phyloP scores from a whole-genome alignment of 2,329 filamentous ascomycete species.

The Periconia sp. region DNA sequence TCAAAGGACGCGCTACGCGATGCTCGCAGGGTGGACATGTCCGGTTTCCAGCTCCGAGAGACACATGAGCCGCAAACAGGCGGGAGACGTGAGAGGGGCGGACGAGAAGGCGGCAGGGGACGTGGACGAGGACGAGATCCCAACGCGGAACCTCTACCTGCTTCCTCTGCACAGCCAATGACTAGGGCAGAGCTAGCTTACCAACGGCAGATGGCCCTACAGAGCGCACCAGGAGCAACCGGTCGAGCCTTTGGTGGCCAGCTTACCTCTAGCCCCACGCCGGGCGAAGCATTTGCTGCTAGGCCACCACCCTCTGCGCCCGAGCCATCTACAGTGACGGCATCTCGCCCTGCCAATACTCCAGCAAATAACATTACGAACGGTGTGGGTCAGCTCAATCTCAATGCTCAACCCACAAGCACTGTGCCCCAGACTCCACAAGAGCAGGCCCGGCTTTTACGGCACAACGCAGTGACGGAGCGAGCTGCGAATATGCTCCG shows the following conservation, averaged over 20 bases:
- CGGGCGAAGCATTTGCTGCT: constrained; percentile 52
- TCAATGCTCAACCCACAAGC: constrained; percentile 40
- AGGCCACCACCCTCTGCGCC: constrained; percentile 50
- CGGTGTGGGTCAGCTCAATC: constrained; percentile 23
- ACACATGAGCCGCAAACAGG: constrained; percentile 70
- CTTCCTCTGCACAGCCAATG: constrained; percentile 78
- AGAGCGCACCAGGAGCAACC: constrained; percentile 81
- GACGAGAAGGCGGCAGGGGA: constrained; percentile 55
- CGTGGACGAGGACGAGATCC: constrained; percentile 79
- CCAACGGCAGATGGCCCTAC: constrained; percentile 89
- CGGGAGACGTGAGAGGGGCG: constrained; percentile 51
- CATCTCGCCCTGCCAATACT: constrained; percentile 37
- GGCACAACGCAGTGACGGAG: constrained; percentile 84
- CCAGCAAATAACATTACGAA: constrained; percentile 24
- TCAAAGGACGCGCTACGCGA: constrained; percentile 86
- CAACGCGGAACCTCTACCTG: constrained; percentile 79
- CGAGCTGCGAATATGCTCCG: constrained; percentile 81
- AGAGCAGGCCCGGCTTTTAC: constrained; percentile 79
- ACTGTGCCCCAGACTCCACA: constrained; percentile 63
- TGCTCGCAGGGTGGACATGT: constrained; percentile 84
- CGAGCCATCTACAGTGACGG: constrained; percentile 48
- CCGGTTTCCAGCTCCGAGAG: constrained; percentile 78
- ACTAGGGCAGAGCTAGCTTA: constrained; percentile 88
- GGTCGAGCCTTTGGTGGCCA: constrained; percentile 85
- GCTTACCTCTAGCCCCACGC: constrained; percentile 62